These are phyloP conservation scores for Fusarium pseudonygamai DNA, from an alignment of 2,329 filamentous ascomycete species.

Conservation along the genomic window DNA sequence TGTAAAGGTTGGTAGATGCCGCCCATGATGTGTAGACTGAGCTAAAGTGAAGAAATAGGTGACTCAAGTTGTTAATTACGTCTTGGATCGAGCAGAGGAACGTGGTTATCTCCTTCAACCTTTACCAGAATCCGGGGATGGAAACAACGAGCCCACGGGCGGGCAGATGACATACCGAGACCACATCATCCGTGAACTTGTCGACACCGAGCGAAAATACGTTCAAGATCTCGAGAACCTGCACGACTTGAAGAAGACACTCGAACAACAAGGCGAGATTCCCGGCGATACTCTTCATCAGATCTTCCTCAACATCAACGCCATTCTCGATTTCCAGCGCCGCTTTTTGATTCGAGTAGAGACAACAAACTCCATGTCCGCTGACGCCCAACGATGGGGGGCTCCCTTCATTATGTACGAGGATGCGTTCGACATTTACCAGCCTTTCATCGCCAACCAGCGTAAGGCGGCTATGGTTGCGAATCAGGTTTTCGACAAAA, in stretches of 20 bases:
- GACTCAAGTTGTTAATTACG: constrained; percentile 89
- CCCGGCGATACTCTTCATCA: constrained; percentile 91
- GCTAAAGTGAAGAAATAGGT: constrained; percentile 57
- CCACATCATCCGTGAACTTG: constrained; percentile 89
- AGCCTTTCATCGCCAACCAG: constrained; percentile 97
- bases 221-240: constrained; percentile 96
- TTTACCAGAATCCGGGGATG: constrained; percentile 67
- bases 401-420: constrained; percentile 86
- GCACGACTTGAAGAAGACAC: constrained; percentile 87
- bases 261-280: constrained; percentile 88
- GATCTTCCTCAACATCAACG: constrained; percentile 96
- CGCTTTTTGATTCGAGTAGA: constrained; percentile 95
- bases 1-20: constrained; percentile 74
- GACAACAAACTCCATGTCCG: constrained; percentile 87
- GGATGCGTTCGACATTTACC: constrained; percentile 90
- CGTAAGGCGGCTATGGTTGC: constrained; percentile 88
- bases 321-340: constrained; percentile 93
- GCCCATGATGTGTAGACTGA: not conserved
- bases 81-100: constrained; percentile 85
- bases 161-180: constrained; percentile 80
- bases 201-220: constrained; percentile 96
- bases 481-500: constrained; percentile 86
- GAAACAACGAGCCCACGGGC: constrained; percentile 59
- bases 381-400: constrained; percentile 89
- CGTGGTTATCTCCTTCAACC: constrained; percentile 75